These are phyloP conservation scores for Candolleomyces eurysporus DNA, from an alignment of 768 basidiomycete species.

Conservation along the genomic window DNA sequence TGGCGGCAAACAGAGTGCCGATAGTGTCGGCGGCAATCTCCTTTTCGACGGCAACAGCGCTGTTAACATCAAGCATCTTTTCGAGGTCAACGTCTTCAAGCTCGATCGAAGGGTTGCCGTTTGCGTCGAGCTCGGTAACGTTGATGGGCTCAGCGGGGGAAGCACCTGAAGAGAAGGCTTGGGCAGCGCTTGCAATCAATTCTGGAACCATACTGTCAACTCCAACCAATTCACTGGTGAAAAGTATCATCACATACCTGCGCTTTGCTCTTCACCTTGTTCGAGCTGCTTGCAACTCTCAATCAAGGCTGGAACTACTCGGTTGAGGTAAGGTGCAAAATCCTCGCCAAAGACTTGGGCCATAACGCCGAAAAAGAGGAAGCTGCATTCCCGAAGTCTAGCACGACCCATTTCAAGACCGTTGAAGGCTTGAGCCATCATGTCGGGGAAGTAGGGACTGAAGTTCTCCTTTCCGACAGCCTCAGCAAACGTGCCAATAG, in stretches of 20 bases:
- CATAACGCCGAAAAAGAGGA: constrained; percentile 99
- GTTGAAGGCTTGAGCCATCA: constrained; percentile 94
- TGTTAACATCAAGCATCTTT: constrained; percentile 89
- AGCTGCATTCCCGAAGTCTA: constrained; percentile 89
- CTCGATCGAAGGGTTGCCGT: constrained; percentile 59
- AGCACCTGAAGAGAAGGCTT: constrained; percentile 70
- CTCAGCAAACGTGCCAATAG: constrained; percentile 97
- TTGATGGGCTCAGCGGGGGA: constrained; percentile 70
- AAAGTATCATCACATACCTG: constrained; percentile 35
- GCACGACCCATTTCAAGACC: constrained; percentile 85
- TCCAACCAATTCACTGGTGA: background rate
- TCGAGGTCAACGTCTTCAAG: constrained; percentile 81
- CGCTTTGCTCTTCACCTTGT: constrained; percentile 56
- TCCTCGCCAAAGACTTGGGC: constrained; percentile 95
- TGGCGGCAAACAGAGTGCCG: constrained; percentile 84
- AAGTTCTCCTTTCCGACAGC: constrained; percentile 93
- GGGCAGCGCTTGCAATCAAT: constrained; percentile 56
- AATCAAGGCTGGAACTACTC: constrained; percentile 84
- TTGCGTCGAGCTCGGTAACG: constrained; percentile 50
- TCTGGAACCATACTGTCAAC: background rate
- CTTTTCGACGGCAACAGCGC: constrained; percentile 97
- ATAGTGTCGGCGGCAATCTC: constrained; percentile 98
- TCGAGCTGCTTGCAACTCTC: constrained; percentile 82
- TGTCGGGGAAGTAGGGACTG: constrained; percentile 91
- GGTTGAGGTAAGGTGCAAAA: constrained; percentile 83